Evolutionary conservation across 768 basidiomycete genomes (phyloP).

Genomic region (Guyanaporus albipodus): DNA sequence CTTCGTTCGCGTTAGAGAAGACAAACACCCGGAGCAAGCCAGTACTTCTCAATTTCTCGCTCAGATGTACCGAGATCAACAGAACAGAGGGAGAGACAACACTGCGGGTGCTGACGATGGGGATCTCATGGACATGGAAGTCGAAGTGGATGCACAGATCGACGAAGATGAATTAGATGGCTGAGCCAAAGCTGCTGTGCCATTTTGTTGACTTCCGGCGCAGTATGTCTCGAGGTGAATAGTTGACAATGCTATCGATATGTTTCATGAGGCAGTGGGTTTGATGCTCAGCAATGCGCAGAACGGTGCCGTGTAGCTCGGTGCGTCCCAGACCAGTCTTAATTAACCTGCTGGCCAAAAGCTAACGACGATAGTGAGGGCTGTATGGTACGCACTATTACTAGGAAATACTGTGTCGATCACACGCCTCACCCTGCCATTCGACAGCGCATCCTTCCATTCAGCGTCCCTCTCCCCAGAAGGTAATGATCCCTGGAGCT

Average conservation of each 20-base stretch:
- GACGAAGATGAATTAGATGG: constrained; percentile 32
- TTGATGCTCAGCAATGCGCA: neutral
- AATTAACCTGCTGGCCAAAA: constrained; percentile 16
- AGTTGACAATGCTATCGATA: neutral
- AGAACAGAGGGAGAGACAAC: constrained; percentile 34
- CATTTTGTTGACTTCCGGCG: neutral
- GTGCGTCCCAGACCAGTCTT: neutral
- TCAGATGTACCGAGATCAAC: constrained; percentile 64
- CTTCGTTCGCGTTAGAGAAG: constrained; percentile 69
- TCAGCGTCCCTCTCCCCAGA: constrained; percentile 29
- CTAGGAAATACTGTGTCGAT: constrained; percentile 27
- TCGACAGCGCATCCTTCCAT: constrained; percentile 31
- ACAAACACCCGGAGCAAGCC: constrained; percentile 70
- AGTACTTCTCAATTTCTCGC: constrained; percentile 69
- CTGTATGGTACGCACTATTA: constrained; percentile 24
- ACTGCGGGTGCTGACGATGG: constrained; percentile 49
- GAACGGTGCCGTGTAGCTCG: neutral
- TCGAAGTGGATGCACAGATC: constrained; percentile 25
- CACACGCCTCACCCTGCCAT: constrained; percentile 23
- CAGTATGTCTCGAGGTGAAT: neutral
- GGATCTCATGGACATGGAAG: constrained; percentile 55
- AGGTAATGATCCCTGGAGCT: constrained; percentile 29
- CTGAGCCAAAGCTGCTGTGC: neutral
- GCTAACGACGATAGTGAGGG: constrained; percentile 18
- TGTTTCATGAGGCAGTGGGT: neutral